Evolutionary conservation across 139 green algal species (phyloP).

Genomic region (Chlamydomonas sphaeroides): DNA sequence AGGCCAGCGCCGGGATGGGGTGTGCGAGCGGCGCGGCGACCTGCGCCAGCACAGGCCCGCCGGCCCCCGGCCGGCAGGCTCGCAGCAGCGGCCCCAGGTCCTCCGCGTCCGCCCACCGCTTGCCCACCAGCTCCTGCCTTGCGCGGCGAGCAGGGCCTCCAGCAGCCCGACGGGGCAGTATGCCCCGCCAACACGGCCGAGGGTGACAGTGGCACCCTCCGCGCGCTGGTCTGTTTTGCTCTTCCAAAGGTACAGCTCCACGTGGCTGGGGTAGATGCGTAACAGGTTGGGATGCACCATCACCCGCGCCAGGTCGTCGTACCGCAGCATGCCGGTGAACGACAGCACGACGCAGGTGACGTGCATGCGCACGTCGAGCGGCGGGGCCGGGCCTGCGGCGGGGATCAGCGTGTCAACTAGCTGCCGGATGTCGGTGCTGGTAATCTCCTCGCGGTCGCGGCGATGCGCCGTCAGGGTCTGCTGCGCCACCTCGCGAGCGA

Average conservation of each 20-base stretch:
- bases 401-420: neutral
- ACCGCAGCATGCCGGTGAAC: neutral
- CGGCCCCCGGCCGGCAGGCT: no score
- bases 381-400: neutral
- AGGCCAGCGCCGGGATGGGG: neutral
- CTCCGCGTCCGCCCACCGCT: no score
- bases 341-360: neutral
- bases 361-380: neutral
- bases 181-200: neutral
- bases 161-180: neutral
- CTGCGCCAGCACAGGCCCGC: neutral
- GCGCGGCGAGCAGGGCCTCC: neutral
- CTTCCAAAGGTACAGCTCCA: neutral
- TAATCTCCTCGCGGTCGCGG: neutral
- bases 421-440: neutral
- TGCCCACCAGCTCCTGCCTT: no score
- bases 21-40: neutral
- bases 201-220: neutral
- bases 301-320: neutral
- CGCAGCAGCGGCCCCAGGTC: neutral
- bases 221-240: slow-evolving; percentile 1
- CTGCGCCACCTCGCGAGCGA: neutral
- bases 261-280: neutral
- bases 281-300: neutral
- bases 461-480: neutral